A percentile compares a stretch with the other conserved stretches of the same genome.
phyloP scores from a whole-genome alignment of 1,139 yeast genomes.

The Hyphopichia wangnamkhiaoensis region DNA sequence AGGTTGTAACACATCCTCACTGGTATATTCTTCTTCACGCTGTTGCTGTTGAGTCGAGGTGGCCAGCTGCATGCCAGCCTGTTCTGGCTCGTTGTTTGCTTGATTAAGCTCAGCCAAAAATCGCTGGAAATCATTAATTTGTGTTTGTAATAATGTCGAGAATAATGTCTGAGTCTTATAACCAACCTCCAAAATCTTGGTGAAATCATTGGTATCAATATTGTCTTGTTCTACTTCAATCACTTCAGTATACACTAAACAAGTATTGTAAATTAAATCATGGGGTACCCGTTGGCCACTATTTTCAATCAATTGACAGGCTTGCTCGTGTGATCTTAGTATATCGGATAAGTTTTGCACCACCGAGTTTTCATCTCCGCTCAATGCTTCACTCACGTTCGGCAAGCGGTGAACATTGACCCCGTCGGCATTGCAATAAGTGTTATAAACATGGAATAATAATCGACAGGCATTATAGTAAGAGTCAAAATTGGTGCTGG shows the following conservation, averaged over 20 bases:
- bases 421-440: constrained; percentile 46
- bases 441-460: constrained; percentile 49
- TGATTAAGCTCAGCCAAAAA: constrained; percentile 29
- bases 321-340: constrained; percentile 38
- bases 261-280: constrained; percentile 49
- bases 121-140: constrained; percentile 24
- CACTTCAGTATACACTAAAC: constrained; percentile 48
- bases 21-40: constrained; percentile 22
- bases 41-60: constrained; percentile 7
- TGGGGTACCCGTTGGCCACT: constrained; percentile 21
- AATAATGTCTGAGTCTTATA: constrained; percentile 19
- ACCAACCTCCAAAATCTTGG: constrained; percentile 18
- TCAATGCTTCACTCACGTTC: constrained; percentile 43
- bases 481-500: constrained; percentile 30
- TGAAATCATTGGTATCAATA: constrained; percentile 11
- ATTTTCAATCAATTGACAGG: constrained; percentile 24
- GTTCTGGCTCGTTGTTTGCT: constrained; percentile 7
- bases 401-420: constrained; percentile 35
- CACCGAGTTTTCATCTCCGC: constrained; percentile 32
- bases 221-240: constrained; percentile 37
- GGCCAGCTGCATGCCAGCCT: constrained; percentile 5
- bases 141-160: constrained; percentile 19
- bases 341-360: constrained; percentile 37
- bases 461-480: constrained; percentile 52
- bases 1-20: constrained; percentile 38